A percentile compares a stretch with the other conserved stretches of the same genome.
Evolutionary conservation across 164 flowering plant species (phyloP).

Genomic region (Warburgia ugandensis): DNA sequence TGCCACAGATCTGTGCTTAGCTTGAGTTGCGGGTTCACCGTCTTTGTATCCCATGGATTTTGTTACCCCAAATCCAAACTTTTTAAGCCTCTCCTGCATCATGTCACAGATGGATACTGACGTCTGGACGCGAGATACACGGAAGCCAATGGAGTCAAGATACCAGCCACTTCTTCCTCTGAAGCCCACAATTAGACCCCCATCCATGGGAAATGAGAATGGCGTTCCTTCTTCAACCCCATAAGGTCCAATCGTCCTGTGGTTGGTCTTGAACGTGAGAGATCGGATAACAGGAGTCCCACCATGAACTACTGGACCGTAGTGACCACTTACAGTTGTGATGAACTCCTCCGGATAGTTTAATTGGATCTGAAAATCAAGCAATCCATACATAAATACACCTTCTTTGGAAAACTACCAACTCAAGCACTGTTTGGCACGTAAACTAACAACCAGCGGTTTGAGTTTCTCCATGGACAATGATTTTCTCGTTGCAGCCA

Average conservation of each 20-base stretch:
- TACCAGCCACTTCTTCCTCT: constrained; percentile 60
- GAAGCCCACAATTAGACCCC: constrained; percentile 50
- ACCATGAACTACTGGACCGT: constrained; percentile 36
- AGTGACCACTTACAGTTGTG: constrained; percentile 43
- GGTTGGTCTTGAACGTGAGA: constrained; percentile 52
- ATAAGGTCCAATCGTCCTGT: constrained; percentile 52
- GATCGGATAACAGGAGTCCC: constrained; percentile 55
- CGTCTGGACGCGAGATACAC: constrained; percentile 20
- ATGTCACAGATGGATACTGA: constrained; percentile 11
- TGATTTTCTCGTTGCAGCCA: no score
- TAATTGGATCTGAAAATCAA: constrained; percentile 45
- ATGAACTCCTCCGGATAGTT: constrained; percentile 61
- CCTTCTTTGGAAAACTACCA: background rate
- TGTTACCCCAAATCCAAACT: background rate
- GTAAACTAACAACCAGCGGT: background rate
- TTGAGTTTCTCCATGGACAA: background rate
- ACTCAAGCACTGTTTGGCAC: background rate
- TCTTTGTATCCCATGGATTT: constrained; percentile 1
- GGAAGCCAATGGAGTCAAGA: constrained; percentile 50
- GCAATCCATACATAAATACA: background rate
- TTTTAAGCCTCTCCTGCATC: constrained; percentile 8
- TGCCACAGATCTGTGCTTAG: no score
- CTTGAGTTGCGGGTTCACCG: background rate
- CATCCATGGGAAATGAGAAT: constrained; percentile 46
- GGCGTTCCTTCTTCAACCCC: constrained; percentile 74